A percentile compares a stretch with the other conserved stretches of the same genome.
These are phyloP conservation scores for Nakaseomyces delphensis DNA, from an alignment of 1,139 yeast species.

Conservation along the genomic window DNA sequence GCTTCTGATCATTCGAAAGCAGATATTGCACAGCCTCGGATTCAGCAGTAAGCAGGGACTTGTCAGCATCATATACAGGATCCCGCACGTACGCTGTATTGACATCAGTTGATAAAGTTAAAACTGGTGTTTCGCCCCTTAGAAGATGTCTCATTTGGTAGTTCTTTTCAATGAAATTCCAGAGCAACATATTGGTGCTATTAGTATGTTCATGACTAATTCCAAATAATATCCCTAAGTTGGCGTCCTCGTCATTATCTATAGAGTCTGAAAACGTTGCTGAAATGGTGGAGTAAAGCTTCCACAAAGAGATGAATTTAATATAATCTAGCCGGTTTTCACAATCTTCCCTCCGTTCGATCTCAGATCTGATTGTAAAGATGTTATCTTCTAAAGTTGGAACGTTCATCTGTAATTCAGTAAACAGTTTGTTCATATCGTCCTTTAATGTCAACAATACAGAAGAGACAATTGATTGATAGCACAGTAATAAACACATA, in stretches of 20 bases:
- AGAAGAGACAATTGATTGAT: slow-evolving; percentile 22
- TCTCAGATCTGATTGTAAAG: slow-evolving; percentile 15
- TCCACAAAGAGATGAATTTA: slow-evolving; percentile 19
- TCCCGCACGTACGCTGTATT: slow-evolving; percentile 23
- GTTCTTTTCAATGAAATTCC: slow-evolving; percentile 27
- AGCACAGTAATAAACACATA: slow-evolving; percentile 20
- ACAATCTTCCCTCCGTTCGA: slow-evolving; percentile 9
- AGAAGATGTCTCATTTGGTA: slow-evolving; percentile 27
- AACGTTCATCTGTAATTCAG: slow-evolving; percentile 14
- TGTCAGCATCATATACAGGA: slow-evolving; percentile 20
- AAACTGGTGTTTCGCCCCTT: slow-evolving; percentile 24
- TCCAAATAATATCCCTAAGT: slow-evolving; percentile 20
- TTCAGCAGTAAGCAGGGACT: slow-evolving; percentile 17
- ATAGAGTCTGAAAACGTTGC: slow-evolving; percentile 13
- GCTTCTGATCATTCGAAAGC: slow-evolving; percentile 20
- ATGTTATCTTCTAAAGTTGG: slow-evolving; percentile 15
- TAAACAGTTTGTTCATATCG: slow-evolving; percentile 15
- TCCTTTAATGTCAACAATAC: slow-evolving; percentile 22
- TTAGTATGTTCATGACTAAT: slow-evolving; percentile 24
- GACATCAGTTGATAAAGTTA: slow-evolving; percentile 14
- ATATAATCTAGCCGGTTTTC: slow-evolving; percentile 16
- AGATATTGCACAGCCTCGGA: slow-evolving; percentile 23
- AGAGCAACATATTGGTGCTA: slow-evolving; percentile 16
- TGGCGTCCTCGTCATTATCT: slow-evolving; percentile 26
- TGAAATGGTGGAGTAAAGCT: slow-evolving; percentile 20